Evolutionary conservation across 2,329 filamentous ascomycete genomes (phyloP).

Genomic region (Fusarium nisikadoi): DNA sequence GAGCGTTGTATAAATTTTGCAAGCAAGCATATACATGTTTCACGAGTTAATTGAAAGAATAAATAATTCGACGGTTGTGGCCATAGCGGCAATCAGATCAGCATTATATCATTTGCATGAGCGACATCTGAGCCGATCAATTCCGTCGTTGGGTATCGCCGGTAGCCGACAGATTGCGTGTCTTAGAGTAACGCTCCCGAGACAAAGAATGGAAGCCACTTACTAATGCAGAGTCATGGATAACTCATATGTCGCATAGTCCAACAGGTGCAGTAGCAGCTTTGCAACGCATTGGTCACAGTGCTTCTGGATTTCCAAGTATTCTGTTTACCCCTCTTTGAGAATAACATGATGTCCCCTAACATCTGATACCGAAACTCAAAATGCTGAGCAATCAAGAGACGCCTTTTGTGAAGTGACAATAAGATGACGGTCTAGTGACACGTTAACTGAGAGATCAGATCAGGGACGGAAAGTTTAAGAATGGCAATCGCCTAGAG

Average conservation of each 20-base stretch:
- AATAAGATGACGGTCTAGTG: not conserved
- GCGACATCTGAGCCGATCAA: too few species aligned
- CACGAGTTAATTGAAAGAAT: too few species aligned
- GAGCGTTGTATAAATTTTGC: accelerated
- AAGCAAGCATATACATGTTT: too few species aligned
- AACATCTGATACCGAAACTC: not conserved
- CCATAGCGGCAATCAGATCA: too few species aligned
- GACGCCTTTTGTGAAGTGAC: not conserved
- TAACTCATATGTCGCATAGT: not conserved
- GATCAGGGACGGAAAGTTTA: not conserved
- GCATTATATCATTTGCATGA: too few species aligned
- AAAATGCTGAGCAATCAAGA: not conserved
- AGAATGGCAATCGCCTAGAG: not conserved
- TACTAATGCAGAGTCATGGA: not conserved
- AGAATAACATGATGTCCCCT: not conserved
- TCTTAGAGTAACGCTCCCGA: too few species aligned
- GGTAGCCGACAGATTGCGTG: too few species aligned
- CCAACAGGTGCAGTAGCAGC: not conserved
- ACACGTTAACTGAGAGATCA: not conserved
- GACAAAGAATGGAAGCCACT: not conserved
- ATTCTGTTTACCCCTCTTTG: not conserved
- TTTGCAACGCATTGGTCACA: not conserved
- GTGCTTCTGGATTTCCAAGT: not conserved
- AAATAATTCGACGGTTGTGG: too few species aligned
- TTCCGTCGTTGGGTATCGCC: too few species aligned